Base-by-base conservation (phyloP, 2,329 filamentous ascomycete genomes). In the Lachnellula willkommii region DNA sequence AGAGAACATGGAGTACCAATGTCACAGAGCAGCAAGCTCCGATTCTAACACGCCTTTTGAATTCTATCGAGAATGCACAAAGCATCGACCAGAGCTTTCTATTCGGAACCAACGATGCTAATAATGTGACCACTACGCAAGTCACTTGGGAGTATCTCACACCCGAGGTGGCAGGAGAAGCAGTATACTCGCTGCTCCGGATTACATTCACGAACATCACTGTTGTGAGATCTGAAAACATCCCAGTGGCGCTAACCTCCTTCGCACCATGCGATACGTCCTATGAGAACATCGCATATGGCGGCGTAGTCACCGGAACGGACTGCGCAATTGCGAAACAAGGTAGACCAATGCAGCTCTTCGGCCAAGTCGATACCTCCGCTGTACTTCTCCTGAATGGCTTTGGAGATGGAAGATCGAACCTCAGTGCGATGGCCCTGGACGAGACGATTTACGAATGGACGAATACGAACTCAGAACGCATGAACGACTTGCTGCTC, bases 161-260 rank as follows among this genome's bases (percentile, higher is more conserved):
- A n/a, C 52, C 52, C 4, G 52, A 53, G 35, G 15, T 15, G 6
- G 37, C 35, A 8, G 52, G 52, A 5, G 20, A 35, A 14, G 28
- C 52, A 47, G 35, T 39, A 12, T 53, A 48, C 43, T 47, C 43
- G 3, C 20, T 53, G 20, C 36, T 53, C 20, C 52, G 52, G 20
- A 47, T 53, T 6, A 39, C 45, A 17, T 7, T 48, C 3, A 47
- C 52, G 20, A 53, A 53, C 24, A 53, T 53, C 17, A 53, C 52
- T 9, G 36, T 53, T 15, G 40, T 53, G 11, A 15, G 52, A 9
- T 53, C 52, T 11, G 52, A 53, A 35, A 42, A 14, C 12, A 37
- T 53, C 12, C 24, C 35, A 2, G 15, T n/a, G 14, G 43, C 43
- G 5, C 43, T 35, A 9, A 39, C 4, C 20, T 24, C 52, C 15